A percentile compares a stretch with the other conserved stretches of the same genome.
phyloP scores from a whole-genome alignment of 208 protist genomes.

The Wallacemonas rigidus region DNA sequence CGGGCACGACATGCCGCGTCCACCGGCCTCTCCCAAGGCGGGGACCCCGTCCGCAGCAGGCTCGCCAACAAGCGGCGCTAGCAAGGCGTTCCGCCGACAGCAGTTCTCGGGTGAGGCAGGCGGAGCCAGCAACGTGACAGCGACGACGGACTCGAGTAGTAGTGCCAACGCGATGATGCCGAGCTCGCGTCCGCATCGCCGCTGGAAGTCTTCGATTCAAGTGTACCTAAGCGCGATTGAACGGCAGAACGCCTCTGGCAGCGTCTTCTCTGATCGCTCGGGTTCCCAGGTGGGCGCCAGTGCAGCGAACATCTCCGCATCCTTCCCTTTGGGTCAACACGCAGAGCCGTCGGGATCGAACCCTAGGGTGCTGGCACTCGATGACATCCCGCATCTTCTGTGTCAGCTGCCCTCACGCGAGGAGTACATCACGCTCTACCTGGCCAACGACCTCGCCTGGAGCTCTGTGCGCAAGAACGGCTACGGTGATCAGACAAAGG shows the following conservation, averaged over 20 bases:
- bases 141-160: conserved; percentile 17
- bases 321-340: not conserved
- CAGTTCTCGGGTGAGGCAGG: not conserved
- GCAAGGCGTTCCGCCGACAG: conserved; percentile 6
- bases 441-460: conserved; percentile 57
- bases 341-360: not conserved
- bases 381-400: conserved; percentile 11
- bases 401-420: conserved; percentile 41
- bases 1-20: not conserved
- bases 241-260: conserved; percentile 15
- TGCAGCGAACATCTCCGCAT: not conserved
- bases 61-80: not conserved
- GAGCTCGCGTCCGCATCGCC: not conserved
- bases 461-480: conserved; percentile 35
- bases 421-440: conserved; percentile 56
- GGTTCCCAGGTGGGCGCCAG: not conserved
- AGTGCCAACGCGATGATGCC: not conserved
- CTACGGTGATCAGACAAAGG: conserved; percentile 28
- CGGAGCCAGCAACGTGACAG: not conserved
- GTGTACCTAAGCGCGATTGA: conserved; percentile 15
- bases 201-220: conserved; percentile 6
- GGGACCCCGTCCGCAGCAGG: not conserved
- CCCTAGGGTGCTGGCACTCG: not conserved
- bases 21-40: not conserved
- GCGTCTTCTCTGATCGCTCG: conserved; percentile 8